These are phyloP conservation scores for Suillus bovinus DNA, from an alignment of 768 basidiomycete species.

Conservation along the genomic window DNA sequence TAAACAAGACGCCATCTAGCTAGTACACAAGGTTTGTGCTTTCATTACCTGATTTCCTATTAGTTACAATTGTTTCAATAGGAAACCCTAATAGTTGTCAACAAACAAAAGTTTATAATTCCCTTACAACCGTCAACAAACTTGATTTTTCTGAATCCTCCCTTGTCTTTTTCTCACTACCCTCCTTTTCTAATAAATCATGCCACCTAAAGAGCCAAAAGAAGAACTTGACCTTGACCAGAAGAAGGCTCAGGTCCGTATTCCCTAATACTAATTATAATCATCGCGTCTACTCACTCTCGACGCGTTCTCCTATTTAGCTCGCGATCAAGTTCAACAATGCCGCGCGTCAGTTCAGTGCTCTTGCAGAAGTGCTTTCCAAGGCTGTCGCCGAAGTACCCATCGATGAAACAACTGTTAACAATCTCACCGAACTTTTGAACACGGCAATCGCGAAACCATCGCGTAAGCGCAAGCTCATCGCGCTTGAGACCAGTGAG, in stretches of 20 bases:
- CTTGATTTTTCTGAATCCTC: constrained; percentile 39
- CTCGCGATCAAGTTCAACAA: constrained; percentile 53
- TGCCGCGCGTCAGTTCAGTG: constrained; percentile 66
- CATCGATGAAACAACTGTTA: constrained; percentile 28
- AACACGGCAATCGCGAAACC: constrained; percentile 30
- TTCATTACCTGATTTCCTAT: constrained; percentile 32
- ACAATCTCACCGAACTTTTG: constrained; percentile 27
- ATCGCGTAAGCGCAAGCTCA: constrained; percentile 55
- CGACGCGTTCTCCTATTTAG: constrained; percentile 37
- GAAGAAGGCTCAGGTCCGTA: constrained; percentile 31
- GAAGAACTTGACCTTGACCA: constrained; percentile 29
- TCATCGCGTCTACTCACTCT: constrained; percentile 15
- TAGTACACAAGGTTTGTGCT: constrained; percentile 1
- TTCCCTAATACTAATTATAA: constrained; percentile 7
- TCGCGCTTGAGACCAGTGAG: constrained; percentile 32
- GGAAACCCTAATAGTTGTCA: constrained; percentile 36
- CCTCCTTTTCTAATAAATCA: constrained; percentile 21
- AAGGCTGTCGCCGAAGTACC: constrained; percentile 43
- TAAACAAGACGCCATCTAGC: background rate
- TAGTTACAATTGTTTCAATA: constrained; percentile 36
- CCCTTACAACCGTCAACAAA: constrained; percentile 38
- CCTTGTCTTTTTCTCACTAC: constrained; percentile 33
- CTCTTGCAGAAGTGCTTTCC: constrained; percentile 60
- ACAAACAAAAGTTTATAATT: constrained; percentile 42
- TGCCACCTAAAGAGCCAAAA: constrained; percentile 28